phyloP scores from a whole-genome alignment of 805 yeast genomes.

The Phaffomyces opuntiae region DNA sequence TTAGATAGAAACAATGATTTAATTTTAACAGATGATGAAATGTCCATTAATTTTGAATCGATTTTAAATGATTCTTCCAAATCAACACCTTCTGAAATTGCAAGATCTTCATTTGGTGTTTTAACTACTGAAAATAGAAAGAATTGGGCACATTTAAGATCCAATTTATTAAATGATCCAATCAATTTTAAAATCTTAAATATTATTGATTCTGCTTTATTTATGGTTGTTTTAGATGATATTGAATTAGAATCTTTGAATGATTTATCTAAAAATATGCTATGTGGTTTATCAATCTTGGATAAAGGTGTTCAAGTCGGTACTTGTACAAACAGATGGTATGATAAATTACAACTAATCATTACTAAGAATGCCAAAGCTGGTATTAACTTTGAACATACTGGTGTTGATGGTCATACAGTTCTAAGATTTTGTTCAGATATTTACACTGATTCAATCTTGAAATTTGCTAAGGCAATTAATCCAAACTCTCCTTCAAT shows the following conservation, averaged over 20 bases:
- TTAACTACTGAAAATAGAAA: slow-evolving; percentile 86
- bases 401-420: slow-evolving; percentile 95
- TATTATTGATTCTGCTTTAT: slow-evolving; percentile 75
- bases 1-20: slow-evolving; percentile 66
- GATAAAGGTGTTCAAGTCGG: slow-evolving; percentile 89
- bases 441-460: slow-evolving; percentile 83
- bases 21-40: slow-evolving; percentile 66
- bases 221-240: slow-evolving; percentile 79
- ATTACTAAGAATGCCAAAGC: slow-evolving; percentile 86
- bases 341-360: slow-evolving; percentile 83
- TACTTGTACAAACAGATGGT: slow-evolving; percentile 93
- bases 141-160: slow-evolving; percentile 76
- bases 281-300: slow-evolving; percentile 75
- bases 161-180: slow-evolving; percentile 36
- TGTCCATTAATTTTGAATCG: slow-evolving; percentile 66
- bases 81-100: slow-evolving; percentile 50
- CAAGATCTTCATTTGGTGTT: slow-evolving; percentile 82
- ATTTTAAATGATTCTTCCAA: slow-evolving; percentile 65
- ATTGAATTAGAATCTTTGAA: slow-evolving; percentile 51
- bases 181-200: slow-evolving; percentile 65
- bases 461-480: slow-evolving; percentile 78
- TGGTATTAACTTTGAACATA: slow-evolving; percentile 89
- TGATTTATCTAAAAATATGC: slow-evolving; percentile 73
- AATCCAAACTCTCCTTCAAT: slow-evolving; percentile 64
- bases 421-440: slow-evolving; percentile 83